Percentiles rank a stretch among this genome's conserved stretches.
phyloP scores from a whole-genome alignment of 352 stramenopile genomes.

The Pythium sukuiense region DNA sequence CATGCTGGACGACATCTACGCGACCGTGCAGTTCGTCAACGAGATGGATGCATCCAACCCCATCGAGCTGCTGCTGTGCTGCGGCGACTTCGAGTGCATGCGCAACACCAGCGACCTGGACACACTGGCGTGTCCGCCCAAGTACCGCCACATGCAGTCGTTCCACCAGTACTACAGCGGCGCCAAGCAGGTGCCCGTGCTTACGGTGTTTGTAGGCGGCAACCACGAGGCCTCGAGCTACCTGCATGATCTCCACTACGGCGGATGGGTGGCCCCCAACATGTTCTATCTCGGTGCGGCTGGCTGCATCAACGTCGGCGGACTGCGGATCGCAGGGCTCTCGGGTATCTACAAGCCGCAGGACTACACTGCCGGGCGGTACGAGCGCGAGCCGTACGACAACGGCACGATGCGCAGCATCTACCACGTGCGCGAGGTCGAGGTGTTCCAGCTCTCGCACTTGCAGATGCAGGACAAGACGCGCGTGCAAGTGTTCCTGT shows the following conservation, averaged over 20 bases:
- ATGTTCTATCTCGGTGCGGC: conserved; percentile 98
- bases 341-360: conserved; percentile 97
- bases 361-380: conserved; percentile 90
- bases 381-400: conserved; percentile 80
- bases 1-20: conserved; percentile 98
- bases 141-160: conserved; percentile 91
- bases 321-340: conserved; percentile 95
- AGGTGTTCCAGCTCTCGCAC: conserved; percentile 93
- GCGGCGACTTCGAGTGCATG: conserved; percentile 98
- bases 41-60: conserved; percentile 66
- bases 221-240: conserved; percentile 99
- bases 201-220: conserved; percentile 97
- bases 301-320: conserved; percentile 91
- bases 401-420: conserved; percentile 85
- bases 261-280: conserved; percentile 97
- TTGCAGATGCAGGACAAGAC: conserved; percentile 89
- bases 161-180: conserved; percentile 98
- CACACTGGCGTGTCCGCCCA: conserved; percentile 93
- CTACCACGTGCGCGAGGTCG: conserved; percentile 83
- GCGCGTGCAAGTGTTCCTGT: conserved; percentile 92
- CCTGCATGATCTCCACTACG: conserved; percentile 96
- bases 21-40: conserved; percentile 91
- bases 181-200: conserved; percentile 89
- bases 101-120: conserved; percentile 95
- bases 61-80: conserved; percentile 97